Base-by-base conservation (phyloP, 2,329 filamentous ascomycete species). In the Botrytis galanthina region DNA sequence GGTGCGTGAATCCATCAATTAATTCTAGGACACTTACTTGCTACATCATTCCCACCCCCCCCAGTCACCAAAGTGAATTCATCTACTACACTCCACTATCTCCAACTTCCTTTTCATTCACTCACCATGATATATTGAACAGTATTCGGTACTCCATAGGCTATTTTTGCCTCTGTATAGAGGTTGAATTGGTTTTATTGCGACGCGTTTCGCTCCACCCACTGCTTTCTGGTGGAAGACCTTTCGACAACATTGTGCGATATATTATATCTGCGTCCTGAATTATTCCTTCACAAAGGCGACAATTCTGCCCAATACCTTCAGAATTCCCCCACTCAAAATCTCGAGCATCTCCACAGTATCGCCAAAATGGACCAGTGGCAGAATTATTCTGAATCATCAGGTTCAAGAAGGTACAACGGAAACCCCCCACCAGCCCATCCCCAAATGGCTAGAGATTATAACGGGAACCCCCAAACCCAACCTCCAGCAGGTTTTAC, bases 311-410 rank as follows among this genome's bases (percentile, higher is more conserved):
- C 62, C 62, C 71, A 72, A 72, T 60, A 68, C 48, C 71, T 68
- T 72, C 71, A 39, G 6, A 22, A 29, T 44, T 60, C 71, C 71
- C 71, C 73, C 57, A 78, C 75, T 77, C 78, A 77, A 78, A 75
- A 76, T 73, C 75, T 74, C 62, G 68, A 70, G 42, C 37, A 70
- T 72, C 62, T 60, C 67, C 67, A 71, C 63, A 73, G 74, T 75
- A 71, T 78, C 78, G 80, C 78, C 79, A 74, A 48, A 44, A 88
- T 89, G 87, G 87, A 88, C 84, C 84, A 91, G 85, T 92, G 90
- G 90, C 89, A 90, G 84, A 82, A 87, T 76, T 93, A 93, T 83
- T 84, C 87, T 82, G 90, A 92, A 83, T 85, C 90, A 81, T 83
- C 87, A 80, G 87, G 86, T 80, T 87, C 90, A 80, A 87, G 88